Evolutionary conservation across 2,329 filamentous ascomycete genomes (phyloP), one percentile per base, ranked within the genome.

Genomic region (Aulographum hederae): DNA sequence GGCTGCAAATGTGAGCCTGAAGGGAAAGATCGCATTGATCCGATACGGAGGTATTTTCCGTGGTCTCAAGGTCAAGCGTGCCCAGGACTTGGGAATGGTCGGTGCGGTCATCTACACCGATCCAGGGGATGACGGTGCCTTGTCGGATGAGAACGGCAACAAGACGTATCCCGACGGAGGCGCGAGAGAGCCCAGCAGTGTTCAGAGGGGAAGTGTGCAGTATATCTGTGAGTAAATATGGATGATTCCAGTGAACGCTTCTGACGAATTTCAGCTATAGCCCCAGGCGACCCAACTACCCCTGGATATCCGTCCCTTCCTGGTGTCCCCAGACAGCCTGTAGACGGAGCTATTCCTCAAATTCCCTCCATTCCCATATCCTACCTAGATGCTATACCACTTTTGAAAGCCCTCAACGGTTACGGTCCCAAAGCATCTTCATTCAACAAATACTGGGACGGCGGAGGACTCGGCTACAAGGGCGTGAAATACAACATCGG

Each of bases 281-380:
- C 62, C 28, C 69, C 70, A 14, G 72, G 71, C 33, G 72, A 95
- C 46, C 86, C 86, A 30, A 92, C 89, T 0, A 95, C 89, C 0
- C 82, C 84, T 13, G 89, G 89, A 8, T 94, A 93, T 46, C 79
- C 86, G 5, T 93, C 84, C 1, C 86, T 86, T 51, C 86, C 85
- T 4, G 86, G 78, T n/a, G 78, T 65, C 16, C 79, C 81, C 21
- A 75, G 86, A 16, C 63, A 72, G 35, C 70, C 81, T 5, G 70
- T 75, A 0, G 63, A 81, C 14, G 61, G 67, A 18, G 66, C 68
- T 5, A 89, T 77, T 19, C 80, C 89, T 0, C 73, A 69, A 3
- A 95, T 95, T 33, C 86, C 89, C 0, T 95, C 86, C 1, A 58
- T 94, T 2, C 86, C 86, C 3, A 79, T 95, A 32, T 94, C 86